A percentile compares a stretch with the other conserved stretches of the same genome.
These are phyloP conservation scores for Antarctomyces pellizariae DNA, from an alignment of 495 filamentous ascomycete species.

Conservation along the genomic window DNA sequence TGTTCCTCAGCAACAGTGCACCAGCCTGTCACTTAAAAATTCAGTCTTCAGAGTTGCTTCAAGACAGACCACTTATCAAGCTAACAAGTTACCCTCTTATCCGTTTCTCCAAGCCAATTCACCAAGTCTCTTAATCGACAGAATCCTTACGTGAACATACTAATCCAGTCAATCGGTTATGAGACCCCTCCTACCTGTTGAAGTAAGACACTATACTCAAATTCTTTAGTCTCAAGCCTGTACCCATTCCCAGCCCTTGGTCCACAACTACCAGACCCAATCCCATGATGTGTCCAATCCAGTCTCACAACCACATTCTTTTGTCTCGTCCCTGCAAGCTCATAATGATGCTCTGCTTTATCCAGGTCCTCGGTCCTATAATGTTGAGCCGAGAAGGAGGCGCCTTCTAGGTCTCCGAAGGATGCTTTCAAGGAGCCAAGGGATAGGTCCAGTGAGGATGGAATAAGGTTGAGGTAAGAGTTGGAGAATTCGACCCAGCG, in stretches of 20 bases:
- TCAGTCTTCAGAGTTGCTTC: background rate
- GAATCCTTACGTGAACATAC: background rate
- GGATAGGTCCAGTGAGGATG: no score
- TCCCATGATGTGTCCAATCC: constrained; percentile 32
- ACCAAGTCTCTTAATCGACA: background rate
- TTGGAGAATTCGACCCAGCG: constrained; percentile 27
- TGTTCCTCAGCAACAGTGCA: no score
- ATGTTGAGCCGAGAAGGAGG: constrained; percentile 27
- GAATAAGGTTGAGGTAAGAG: constrained; percentile 11
- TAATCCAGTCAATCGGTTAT: background rate
- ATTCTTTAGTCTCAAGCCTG: constrained; percentile 19
- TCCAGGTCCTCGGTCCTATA: constrained; percentile 31
- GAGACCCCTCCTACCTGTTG: constrained; percentile 10
- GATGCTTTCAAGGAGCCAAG: constrained; percentile 12
- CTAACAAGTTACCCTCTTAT: background rate
- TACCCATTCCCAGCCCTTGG: constrained; percentile 27
- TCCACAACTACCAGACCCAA: constrained; percentile 28
- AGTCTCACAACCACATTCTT: constrained; percentile 31
- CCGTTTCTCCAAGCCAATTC: background rate
- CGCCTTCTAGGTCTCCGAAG: constrained; percentile 19
- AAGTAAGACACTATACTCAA: constrained; percentile 23
- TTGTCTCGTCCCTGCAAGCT: constrained; percentile 22
- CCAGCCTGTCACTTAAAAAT: background rate
- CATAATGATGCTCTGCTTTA: constrained; percentile 30
- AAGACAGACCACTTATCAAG: no score